Base-by-base conservation (phyloP, 306 rosid species). In the Crotalaria pallida region DNA sequence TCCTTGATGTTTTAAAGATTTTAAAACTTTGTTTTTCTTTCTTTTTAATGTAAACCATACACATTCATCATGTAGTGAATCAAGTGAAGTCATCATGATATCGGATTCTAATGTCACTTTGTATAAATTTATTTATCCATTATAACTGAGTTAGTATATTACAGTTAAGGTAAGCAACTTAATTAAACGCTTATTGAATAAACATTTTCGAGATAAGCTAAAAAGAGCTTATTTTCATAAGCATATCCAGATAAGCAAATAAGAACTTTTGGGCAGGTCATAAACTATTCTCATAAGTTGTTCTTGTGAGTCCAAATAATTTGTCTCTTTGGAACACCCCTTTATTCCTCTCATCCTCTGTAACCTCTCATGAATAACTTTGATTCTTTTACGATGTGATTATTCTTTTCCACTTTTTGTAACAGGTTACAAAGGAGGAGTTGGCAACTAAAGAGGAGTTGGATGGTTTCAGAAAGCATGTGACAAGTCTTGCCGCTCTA, bases 401-500 rank as follows among this genome's bases (percentile, higher is more conserved):
- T 17, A 51, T 33, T 72, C 24, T 58, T 72, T 55, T 34, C 50
- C 61, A 61, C 51, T 22, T 8, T 53, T 36, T 36, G 18, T 74
- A 15, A 76, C 85, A 94, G 97, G 96, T 91, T 63, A 94, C 99
- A 6, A 94, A 94, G 81, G 91, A 88, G 90, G 99, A 94, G 80
- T 56, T 94, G 80, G 88, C 99, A 44, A 84, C 97, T 41, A 86
- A 88, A 76, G 95, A 84, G 24, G 99, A 94, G 77, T 73, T 94
- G 74, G 97, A 86, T 83, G 84, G 80, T 76, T 91, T 94, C 79
- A 83, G 89, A 84, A 94, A 91, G 86, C 99, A 94, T 67, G 99
- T 94, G 71, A 94, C 99, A 6, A 94, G 97, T 80, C 88, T 94
- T 45, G 99, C 99, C 18, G 99, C 99, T 41, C 92, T 94, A 7